Conservation (phyloP, 805 yeast genomes). For the Schwanniomyces vanrijiae region DNA sequence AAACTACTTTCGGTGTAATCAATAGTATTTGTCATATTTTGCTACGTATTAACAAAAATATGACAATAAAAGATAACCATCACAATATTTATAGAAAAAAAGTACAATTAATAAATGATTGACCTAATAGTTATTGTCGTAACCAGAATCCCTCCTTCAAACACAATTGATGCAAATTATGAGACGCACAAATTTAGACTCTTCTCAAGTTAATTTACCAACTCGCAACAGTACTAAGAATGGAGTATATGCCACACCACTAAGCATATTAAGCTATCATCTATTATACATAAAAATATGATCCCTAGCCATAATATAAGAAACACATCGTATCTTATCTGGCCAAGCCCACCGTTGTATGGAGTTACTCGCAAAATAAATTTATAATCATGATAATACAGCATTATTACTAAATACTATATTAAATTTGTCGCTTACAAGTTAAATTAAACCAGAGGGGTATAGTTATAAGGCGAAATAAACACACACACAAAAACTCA, state of each 20-base stretch:
- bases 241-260: not conserved
- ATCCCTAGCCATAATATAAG: too few relatives aligned
- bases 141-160: not conserved
- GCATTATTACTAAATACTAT: not conserved
- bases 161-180: not conserved
- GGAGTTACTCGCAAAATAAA: not conserved
- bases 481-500: too few relatives aligned
- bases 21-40: not conserved
- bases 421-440: not conserved
- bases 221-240: not conserved
- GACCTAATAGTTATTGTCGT: not conserved
- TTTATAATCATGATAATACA: not conserved
- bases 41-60: not conserved
- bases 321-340: not conserved
- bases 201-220: not conserved
- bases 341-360: not conserved
- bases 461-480: not conserved
- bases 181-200: not conserved
- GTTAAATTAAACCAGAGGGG: not conserved
- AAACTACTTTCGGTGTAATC: not conserved
- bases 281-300: too few relatives aligned
- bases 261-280: not conserved
- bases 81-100: not conserved
- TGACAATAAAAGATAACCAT: not conserved
- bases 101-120: not conserved